Evolutionary conservation across 2,329 filamentous ascomycete species (phyloP).

Genomic region (Cytospora piceae): DNA sequence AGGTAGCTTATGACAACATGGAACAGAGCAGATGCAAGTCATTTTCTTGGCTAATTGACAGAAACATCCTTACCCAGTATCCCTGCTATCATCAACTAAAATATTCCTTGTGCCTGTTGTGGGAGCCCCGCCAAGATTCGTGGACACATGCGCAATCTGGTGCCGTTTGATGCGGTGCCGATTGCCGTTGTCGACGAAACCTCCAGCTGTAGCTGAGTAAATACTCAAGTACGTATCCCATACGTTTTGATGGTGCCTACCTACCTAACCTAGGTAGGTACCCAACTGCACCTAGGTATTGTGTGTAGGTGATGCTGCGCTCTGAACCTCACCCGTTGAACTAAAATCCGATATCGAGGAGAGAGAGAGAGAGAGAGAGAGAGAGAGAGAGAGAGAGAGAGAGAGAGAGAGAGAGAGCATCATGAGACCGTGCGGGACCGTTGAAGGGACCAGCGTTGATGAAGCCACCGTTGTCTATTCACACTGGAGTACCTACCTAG

Average conservation of each 20-base stretch:
- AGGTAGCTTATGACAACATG: too few relatives aligned
- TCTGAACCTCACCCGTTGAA: not conserved
- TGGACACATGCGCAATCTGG: slow-evolving; percentile 12
- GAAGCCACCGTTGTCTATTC: too few relatives aligned
- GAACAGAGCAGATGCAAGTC: not conserved
- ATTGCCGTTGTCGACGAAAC: not conserved
- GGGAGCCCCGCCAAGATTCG: slow-evolving; percentile 9
- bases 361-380: not conserved
- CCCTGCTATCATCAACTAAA: not conserved
- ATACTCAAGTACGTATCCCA: not conserved
- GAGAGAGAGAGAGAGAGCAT: too few relatives aligned
- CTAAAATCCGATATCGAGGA: not conserved
- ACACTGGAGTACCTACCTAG: too few relatives aligned
- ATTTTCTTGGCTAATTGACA: not conserved
- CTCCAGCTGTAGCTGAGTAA: too few relatives aligned
- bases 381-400: too few relatives aligned
- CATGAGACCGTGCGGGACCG: not conserved
- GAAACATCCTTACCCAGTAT: not conserved
- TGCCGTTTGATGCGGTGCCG: not conserved
- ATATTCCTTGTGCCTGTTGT: not conserved
- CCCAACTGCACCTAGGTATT: not conserved
- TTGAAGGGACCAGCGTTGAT: not conserved
- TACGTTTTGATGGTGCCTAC: too few relatives aligned
- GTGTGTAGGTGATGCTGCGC: not conserved
- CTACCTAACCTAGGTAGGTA: too few relatives aligned